phyloP scores from a whole-genome alignment of 345 rosid species.

The Mallotus nudiflorus region DNA sequence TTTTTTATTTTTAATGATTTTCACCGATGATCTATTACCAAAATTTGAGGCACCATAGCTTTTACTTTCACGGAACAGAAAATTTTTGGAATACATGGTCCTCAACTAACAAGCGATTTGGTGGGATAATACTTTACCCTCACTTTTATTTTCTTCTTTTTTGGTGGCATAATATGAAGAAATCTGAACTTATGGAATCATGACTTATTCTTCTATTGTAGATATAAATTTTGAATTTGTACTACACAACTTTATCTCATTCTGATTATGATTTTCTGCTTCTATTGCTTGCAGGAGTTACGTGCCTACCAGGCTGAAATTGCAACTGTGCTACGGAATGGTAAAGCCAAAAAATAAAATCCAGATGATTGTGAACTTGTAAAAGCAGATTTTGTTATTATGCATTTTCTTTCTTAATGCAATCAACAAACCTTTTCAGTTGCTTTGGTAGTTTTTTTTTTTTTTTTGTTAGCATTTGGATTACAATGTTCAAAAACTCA shows the following conservation, averaged over 20 bases:
- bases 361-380: constrained; percentile 8
- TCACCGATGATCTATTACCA: too few species aligned
- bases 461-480: neutral
- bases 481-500: neutral
- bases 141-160: neutral
- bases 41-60: neutral
- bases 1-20: neutral
- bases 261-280: neutral
- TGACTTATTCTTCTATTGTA: neutral
- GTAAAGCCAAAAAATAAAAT: constrained; percentile 37
- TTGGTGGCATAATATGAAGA: neutral
- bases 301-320: constrained; percentile 99
- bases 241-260: neutral
- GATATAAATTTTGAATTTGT: neutral
- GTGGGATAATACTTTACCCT: neutral
- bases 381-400: neutral
- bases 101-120: neutral
- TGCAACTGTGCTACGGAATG: constrained; percentile 93
- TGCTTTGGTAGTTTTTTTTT: neutral
- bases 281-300: constrained; percentile 60
- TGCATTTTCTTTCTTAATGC: constrained; percentile 3
- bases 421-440: neutral
- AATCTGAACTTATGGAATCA: neutral
- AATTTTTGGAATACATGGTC: neutral
- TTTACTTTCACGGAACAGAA: neutral